Percentiles rank a stretch among this genome's conserved stretches.
Evolutionary conservation across 1,284 basidiomycete genomes (phyloP).

Genomic region (Melampsora larici-populina): DNA sequence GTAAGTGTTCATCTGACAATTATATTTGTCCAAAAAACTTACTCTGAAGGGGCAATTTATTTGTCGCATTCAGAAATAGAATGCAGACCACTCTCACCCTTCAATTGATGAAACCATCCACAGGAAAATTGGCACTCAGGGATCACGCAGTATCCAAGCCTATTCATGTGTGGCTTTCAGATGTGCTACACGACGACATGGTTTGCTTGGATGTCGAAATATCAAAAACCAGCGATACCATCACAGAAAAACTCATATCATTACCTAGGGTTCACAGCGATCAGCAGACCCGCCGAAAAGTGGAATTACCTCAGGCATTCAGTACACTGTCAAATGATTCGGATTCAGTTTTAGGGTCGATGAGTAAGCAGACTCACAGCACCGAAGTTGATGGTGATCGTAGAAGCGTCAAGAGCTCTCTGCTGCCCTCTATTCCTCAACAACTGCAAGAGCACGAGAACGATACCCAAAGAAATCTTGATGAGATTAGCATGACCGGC

Average conservation of each 20-base stretch:
- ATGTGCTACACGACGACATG: neutral
- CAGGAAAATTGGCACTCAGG: neutral
- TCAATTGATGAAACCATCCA: neutral
- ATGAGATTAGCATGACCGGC: neutral
- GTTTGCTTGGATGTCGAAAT: neutral
- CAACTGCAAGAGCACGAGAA: neutral
- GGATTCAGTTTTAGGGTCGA: neutral
- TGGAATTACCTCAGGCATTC: neutral
- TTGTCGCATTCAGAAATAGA: neutral
- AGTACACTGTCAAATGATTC: neutral
- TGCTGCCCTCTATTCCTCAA: neutral
- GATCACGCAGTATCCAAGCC: conserved; percentile 1
- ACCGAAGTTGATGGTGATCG: neutral
- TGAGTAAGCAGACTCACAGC: neutral
- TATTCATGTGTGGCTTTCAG: neutral
- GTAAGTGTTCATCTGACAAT: neutral
- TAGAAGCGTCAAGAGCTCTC: neutral
- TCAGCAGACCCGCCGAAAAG: neutral
- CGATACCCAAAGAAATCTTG: neutral
- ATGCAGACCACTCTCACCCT: neutral
- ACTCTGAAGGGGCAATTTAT: neutral
- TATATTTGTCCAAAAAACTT: neutral
- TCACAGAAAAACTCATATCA: neutral
- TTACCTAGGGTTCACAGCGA: neutral
- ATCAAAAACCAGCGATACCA: neutral